Conservation (phyloP, 2,329 filamentous ascomycete species). For the Colletotrichum gloeosporioides region DNA sequence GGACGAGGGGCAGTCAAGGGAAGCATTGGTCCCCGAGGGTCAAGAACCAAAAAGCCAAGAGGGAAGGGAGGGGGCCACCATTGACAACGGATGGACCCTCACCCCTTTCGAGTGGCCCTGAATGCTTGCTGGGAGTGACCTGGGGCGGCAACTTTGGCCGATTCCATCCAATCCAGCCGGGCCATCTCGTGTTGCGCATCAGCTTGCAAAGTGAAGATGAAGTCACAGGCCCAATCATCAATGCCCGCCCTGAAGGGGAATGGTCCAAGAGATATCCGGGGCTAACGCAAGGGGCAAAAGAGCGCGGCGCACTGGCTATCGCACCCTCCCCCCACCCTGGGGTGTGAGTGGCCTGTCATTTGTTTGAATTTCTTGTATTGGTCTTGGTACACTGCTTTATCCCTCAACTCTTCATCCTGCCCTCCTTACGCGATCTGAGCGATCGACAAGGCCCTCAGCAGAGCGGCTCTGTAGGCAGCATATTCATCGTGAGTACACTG, state of each 20-base stretch:
- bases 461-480: not conserved
- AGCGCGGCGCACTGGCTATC: not conserved
- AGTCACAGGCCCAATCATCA: not conserved
- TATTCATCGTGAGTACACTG: no score
- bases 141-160: not conserved
- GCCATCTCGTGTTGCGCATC: not conserved
- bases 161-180: not conserved
- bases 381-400: not conserved
- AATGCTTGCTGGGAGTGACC: not conserved
- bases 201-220: not conserved
- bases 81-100: not conserved
- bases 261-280: not conserved
- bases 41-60: not conserved
- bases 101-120: not conserved
- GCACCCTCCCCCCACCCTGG: not conserved
- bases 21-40: not conserved
- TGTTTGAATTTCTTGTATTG: not conserved
- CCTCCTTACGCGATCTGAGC: not conserved
- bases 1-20: not conserved
- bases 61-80: not conserved
- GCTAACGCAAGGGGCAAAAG: not conserved
- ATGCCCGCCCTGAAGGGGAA: not conserved
- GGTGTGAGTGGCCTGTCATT: not conserved
- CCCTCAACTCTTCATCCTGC: not conserved
- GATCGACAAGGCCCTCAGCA: not conserved